phyloP scores from a whole-genome alignment of 371 early-diverging fungal species.

The Mucor circinelloides region DNA sequence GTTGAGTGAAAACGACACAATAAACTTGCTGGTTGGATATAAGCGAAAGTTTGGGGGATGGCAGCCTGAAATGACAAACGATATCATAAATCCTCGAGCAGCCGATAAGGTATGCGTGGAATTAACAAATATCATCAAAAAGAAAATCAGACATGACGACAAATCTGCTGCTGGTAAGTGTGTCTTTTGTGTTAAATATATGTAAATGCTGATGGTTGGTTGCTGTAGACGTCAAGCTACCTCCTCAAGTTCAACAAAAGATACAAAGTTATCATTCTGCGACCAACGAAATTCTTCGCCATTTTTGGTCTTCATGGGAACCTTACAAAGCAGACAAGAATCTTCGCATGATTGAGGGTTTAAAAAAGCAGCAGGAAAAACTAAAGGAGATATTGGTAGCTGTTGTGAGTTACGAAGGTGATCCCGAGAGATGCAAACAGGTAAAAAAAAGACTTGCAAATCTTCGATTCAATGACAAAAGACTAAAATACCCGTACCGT shows the following conservation, averaged over 20 bases:
- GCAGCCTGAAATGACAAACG: slow-evolving; percentile 45
- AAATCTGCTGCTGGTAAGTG: slow-evolving; percentile 33
- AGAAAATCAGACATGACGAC: slow-evolving; percentile 32
- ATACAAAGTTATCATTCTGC: slow-evolving; percentile 59
- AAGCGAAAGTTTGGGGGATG: slow-evolving; percentile 40
- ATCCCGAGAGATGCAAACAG: slow-evolving; percentile 39
- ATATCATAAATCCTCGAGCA: slow-evolving; percentile 32
- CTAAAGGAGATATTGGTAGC: slow-evolving; percentile 45
- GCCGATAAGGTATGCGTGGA: slow-evolving; percentile 39
- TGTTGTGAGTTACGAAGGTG: slow-evolving; percentile 33
- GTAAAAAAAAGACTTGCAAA: no score
- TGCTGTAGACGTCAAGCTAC: slow-evolving; percentile 39
- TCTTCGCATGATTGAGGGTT: slow-evolving; percentile 53
- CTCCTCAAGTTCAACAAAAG: slow-evolving; percentile 49
- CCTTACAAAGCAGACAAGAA: slow-evolving; percentile 59
- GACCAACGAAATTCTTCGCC: slow-evolving; percentile 66
- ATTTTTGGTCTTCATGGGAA: slow-evolving; percentile 64
- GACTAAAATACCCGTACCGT: background rate
- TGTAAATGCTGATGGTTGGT: no score
- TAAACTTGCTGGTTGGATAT: slow-evolving; percentile 26
- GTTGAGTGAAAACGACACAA: slow-evolving; percentile 30
- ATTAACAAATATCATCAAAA: slow-evolving; percentile 38
- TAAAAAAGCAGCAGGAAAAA: slow-evolving; percentile 54
- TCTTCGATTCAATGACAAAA: background rate
- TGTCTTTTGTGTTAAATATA: background rate